Conservation (phyloP, 2,329 filamentous ascomycete species). For the Ceratocystis colombiana region DNA sequence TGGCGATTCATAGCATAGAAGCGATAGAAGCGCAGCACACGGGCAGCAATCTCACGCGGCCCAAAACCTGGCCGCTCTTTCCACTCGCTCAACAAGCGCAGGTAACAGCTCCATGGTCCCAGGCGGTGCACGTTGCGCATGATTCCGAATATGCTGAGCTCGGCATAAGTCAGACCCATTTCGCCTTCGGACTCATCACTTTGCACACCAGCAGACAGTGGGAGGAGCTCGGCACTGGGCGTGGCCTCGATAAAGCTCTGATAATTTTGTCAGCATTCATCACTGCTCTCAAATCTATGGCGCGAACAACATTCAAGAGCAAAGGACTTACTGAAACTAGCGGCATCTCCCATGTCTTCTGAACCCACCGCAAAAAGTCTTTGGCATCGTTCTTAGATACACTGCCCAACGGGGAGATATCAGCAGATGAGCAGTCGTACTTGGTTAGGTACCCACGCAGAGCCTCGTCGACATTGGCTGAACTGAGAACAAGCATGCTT, state of each 20-base stretch:
- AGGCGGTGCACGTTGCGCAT: conserved; percentile 37
- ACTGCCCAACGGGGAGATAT: conserved; percentile 48
- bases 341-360: conserved; percentile 47
- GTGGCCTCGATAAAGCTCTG: conserved; percentile 49
- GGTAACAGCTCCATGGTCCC: conserved; percentile 36
- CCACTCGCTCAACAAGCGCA: conserved; percentile 36
- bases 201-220: conserved; percentile 35
- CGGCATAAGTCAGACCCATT: conserved; percentile 38
- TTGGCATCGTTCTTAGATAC: conserved; percentile 55
- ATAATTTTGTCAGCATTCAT: neutral
- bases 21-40: conserved; percentile 37
- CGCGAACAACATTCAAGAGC: no score
- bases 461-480: conserved; percentile 49
- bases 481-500: conserved; percentile 52
- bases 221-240: conserved; percentile 45
- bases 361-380: conserved; percentile 51
- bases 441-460: conserved; percentile 44
- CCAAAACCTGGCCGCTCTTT: conserved; percentile 30
- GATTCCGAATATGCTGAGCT: conserved; percentile 35
- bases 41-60: conserved; percentile 36
- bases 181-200: conserved; percentile 35
- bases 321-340: conserved; percentile 39
- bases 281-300: neutral
- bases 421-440: conserved; percentile 34
- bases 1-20: conserved; percentile 54